Base-by-base conservation (phyloP, 495 filamentous ascomycete species). In the Lophiotrema nucula region DNA sequence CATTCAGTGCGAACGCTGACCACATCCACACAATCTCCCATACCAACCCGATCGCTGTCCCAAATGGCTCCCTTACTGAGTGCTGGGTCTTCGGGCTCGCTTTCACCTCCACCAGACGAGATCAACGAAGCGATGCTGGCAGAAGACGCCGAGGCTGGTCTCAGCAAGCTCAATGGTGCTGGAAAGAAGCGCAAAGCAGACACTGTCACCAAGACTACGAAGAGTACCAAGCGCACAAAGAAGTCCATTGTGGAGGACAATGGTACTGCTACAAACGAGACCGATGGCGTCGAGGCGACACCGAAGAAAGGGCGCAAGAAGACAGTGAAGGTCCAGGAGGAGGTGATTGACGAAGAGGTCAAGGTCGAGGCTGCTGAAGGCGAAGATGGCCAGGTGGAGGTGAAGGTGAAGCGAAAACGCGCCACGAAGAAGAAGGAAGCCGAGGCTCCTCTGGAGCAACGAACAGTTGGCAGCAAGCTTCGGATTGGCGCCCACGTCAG, bases 401-500 rank as follows among this genome's bases (percentile, higher is more conserved):
- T 26, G 1, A 56, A 43, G 23, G 15, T 23, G 63, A 81, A 82
- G 60, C 73, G 67, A 48, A 83, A 78, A 64, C 73, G 74, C 18
- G 28, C 27, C 21, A 31, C 15, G 8, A 47, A 39, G 37, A 53
- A 57, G 53, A 74, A 78, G 39, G 66, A 69, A 8, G 62, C 72
- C n/a, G 58, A 66, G 18, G 73, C 74, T n/a, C 86, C 89, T 0
- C 69, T 96, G 5, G 86, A 84, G 26, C 69, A 79, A 13, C 77
- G 93, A 24, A 88, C 89, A 0, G 70, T 77, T 3, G 82, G 83
- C 0, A 72, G 92, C 56, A 86, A 86, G 56, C 88, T 97, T 82
- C 81, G 88, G 58, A 85, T 98, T 25, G 93, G 93, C 10, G 93
- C 93, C 1, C 93, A 98, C 69, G 90, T 97, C 39, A 91, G 87